phyloP scores from a whole-genome alignment of 2,329 filamentous ascomycete species.

The Pseudocercospora pini-densiflorae region DNA sequence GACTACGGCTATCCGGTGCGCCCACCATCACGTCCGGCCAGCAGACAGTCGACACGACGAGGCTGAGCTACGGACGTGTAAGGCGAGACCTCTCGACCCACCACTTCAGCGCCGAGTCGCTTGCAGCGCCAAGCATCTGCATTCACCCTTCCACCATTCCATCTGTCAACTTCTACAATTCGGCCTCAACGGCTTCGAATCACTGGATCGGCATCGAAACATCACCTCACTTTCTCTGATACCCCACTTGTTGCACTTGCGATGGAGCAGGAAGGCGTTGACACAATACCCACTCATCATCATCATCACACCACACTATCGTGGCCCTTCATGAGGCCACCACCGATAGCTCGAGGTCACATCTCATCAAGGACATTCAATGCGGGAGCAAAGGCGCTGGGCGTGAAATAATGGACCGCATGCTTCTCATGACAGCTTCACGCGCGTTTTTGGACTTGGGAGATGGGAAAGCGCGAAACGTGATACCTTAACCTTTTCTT shows the following conservation, averaged over 20 bases:
- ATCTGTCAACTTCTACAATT: not conserved
- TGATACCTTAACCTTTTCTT: not conserved
- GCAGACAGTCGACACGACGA: constrained; percentile 12
- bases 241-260: constrained; percentile 22
- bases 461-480: not conserved
- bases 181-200: not conserved
- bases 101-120: not conserved
- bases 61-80: not conserved
- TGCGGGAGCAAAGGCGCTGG: constrained; percentile 13
- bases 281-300: constrained; percentile 6
- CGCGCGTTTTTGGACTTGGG: not conserved
- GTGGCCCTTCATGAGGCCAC: not conserved
- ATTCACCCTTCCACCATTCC: not conserved
- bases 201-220: not conserved
- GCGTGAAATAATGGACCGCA: constrained; percentile 9
- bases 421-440: not conserved
- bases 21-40: constrained; percentile 18
- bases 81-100: not conserved
- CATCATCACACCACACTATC: not conserved
- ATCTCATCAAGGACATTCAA: not conserved
- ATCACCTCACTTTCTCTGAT: constrained; percentile 16
- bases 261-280: constrained; percentile 18
- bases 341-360: not conserved
- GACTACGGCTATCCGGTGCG: constrained; percentile 23
- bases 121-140: not conserved